Conservation (phyloP, 331 rosid species). For the Telfairia occidentalis region DNA sequence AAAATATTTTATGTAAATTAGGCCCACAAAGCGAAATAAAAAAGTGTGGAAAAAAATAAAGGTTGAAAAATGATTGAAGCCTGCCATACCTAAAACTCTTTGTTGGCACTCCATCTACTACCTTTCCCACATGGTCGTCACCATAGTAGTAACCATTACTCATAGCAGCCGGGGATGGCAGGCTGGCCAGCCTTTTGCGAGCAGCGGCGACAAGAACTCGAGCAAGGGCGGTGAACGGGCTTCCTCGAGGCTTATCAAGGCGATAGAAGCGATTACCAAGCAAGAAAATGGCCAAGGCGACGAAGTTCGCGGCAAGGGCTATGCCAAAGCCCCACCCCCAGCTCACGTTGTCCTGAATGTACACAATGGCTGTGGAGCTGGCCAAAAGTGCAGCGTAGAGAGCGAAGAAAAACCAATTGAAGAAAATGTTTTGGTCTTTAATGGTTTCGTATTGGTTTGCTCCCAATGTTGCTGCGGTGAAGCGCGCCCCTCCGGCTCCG, state of each 20-base stretch:
- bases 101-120: slow-evolving; percentile 5
- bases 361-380: slow-evolving; percentile 25
- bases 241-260: slow-evolving; percentile 25
- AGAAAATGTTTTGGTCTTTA: slow-evolving; percentile 30
- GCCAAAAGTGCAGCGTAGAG: slow-evolving; percentile 5
- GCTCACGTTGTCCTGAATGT: slow-evolving; percentile 34
- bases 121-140: slow-evolving; percentile 11
- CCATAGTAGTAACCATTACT: slow-evolving; percentile 27
- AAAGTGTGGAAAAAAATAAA: not conserved
- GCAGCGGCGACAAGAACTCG: slow-evolving; percentile 46
- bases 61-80: not conserved
- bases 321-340: slow-evolving; percentile 42
- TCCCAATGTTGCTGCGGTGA: slow-evolving; percentile 40
- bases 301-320: slow-evolving; percentile 5
- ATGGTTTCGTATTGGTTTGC: slow-evolving; percentile 40
- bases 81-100: slow-evolving; percentile 17
- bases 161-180: slow-evolving; percentile 13
- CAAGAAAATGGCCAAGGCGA: slow-evolving; percentile 24
- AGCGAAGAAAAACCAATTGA: slow-evolving; percentile 48
- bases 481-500: slow-evolving; percentile 51
- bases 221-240: slow-evolving; percentile 28
- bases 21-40: not conserved
- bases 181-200: slow-evolving; percentile 22
- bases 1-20: not conserved
- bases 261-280: slow-evolving; percentile 35